phyloP scores from a whole-genome alignment of 2,329 filamentous ascomycete genomes.

The Aspergillus sclerotialis region DNA sequence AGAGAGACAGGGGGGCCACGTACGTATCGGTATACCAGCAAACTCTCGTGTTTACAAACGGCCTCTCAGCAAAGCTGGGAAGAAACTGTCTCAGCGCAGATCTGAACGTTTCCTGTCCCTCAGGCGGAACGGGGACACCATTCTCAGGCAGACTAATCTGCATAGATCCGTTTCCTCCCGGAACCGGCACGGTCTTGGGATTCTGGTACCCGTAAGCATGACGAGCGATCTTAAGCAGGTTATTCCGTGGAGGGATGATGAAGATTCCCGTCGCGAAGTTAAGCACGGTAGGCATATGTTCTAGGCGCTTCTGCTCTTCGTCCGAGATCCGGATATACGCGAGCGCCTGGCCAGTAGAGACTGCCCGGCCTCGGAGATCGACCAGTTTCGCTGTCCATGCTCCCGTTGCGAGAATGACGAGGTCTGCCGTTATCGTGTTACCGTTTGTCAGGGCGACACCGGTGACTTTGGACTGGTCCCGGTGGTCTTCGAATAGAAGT shows the following conservation, averaged over 20 bases:
- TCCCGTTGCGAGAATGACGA: constrained; percentile 75
- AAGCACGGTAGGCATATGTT: constrained; percentile 57
- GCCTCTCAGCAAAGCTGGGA: constrained; percentile 52
- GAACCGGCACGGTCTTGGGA: constrained; percentile 26
- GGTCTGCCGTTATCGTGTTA: constrained; percentile 53
- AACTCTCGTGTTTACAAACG: constrained; percentile 56
- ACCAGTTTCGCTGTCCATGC: constrained; percentile 78
- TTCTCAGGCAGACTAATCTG: constrained; percentile 34
- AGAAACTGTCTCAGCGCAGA: constrained; percentile 55
- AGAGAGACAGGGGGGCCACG: constrained; percentile 9
- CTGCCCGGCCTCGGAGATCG: constrained; percentile 67
- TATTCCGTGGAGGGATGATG: constrained; percentile 47
- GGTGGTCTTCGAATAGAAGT: constrained; percentile 20
- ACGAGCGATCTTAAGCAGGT: constrained; percentile 61
- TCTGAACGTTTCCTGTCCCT: constrained; percentile 57
- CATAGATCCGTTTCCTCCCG: constrained; percentile 13
- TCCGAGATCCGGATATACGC: constrained; percentile 69
- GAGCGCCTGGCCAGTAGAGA: constrained; percentile 75
- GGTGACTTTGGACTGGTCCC: constrained; percentile 17
- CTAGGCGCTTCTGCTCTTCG: constrained; percentile 60
- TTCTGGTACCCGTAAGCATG: constrained; percentile 62
- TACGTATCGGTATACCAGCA: constrained; percentile 73
- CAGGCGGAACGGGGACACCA: constrained; percentile 36
- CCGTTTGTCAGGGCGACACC: constrained; percentile 49
- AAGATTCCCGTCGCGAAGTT: constrained; percentile 47